These are phyloP conservation scores for Pseudocercospora ulei DNA, from an alignment of 2,329 filamentous ascomycete species.

Conservation along the genomic window DNA sequence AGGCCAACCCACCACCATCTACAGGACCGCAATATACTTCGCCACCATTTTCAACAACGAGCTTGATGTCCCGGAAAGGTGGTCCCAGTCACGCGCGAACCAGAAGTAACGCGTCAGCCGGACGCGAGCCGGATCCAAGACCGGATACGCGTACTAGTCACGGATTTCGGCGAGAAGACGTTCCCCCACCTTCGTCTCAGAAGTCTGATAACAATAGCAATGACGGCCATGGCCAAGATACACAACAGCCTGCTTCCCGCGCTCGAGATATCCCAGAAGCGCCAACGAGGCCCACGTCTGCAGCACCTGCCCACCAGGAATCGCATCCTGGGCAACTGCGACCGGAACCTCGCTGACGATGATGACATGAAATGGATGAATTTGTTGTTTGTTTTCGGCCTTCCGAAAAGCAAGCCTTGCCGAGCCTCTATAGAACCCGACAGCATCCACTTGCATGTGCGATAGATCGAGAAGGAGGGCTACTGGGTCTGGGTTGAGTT, in stretches of 20 bases:
- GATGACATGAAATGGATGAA: conserved; percentile 3
- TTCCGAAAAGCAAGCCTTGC: background rate
- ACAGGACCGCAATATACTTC: conserved; percentile 43
- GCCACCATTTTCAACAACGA: conserved; percentile 47
- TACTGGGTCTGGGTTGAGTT: conserved; percentile 1
- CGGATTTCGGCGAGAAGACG: conserved; percentile 21
- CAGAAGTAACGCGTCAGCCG: conserved; percentile 52
- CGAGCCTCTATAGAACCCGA: conserved; percentile 5
- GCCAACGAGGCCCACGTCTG: conserved; percentile 11
- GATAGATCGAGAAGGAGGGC: conserved; percentile 2
- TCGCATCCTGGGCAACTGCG: conserved; percentile 18
- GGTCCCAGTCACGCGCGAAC: conserved; percentile 56
- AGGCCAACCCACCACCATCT: conserved; percentile 44
- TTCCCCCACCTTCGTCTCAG: conserved; percentile 13
- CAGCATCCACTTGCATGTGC: conserved; percentile 4
- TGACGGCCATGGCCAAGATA: conserved; percentile 8
- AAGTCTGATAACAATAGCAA: conserved; percentile 10
- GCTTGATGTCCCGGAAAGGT: conserved; percentile 47
- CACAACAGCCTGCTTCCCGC: conserved; percentile 11
- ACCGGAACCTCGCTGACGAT: conserved; percentile 21
- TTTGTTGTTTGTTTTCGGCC: conserved; percentile 1
- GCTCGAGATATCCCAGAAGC: conserved; percentile 9
- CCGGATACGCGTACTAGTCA: conserved; percentile 16
- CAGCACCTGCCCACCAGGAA: conserved; percentile 13
- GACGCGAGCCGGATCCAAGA: conserved; percentile 21